Evolutionary conservation across 768 basidiomycete genomes (phyloP).

Genomic region (Suillus luteus): DNA sequence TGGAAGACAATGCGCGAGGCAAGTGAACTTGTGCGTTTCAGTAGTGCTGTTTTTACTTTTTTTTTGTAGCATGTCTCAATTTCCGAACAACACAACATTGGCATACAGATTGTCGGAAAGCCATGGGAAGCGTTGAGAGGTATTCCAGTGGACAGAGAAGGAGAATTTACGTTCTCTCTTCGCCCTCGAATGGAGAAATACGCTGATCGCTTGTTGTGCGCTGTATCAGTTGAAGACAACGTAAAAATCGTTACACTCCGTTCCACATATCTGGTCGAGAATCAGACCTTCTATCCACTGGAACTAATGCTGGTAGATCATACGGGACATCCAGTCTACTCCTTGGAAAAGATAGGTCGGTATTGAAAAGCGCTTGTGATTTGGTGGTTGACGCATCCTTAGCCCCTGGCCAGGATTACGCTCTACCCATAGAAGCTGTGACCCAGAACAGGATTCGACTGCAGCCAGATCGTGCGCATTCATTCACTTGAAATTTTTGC

Average conservation of each 20-base stretch:
- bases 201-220: conserved; percentile 81
- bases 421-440: conserved; percentile 89
- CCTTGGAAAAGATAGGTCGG: conserved; percentile 80
- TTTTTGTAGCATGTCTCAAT: conserved; percentile 41
- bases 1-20: conserved; percentile 95
- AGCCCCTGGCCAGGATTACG: conserved; percentile 85
- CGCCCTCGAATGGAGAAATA: conserved; percentile 77
- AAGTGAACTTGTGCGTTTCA: conserved; percentile 19
- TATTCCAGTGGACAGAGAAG: conserved; percentile 92
- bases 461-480: conserved; percentile 85
- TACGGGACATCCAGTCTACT: conserved; percentile 75
- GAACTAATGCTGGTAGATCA: conserved; percentile 91
- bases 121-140: conserved; percentile 87
- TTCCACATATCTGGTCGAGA: conserved; percentile 90
- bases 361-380: conserved; percentile 8
- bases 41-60: conserved; percentile 6
- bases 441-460: conserved; percentile 79
- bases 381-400: conserved; percentile 3
- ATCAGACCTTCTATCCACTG: conserved; percentile 86
- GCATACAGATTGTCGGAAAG: conserved; percentile 81
- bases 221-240: conserved; percentile 86
- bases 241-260: conserved; percentile 93
- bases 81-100: conserved; percentile 81
- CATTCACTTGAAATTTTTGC: neutral
- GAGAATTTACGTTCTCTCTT: conserved; percentile 86